A percentile compares a stretch with the other conserved stretches of the same genome.
These are phyloP conservation scores for Heritiera fomes DNA, from an alignment of 345 rosid genomes.

Conservation along the genomic window DNA sequence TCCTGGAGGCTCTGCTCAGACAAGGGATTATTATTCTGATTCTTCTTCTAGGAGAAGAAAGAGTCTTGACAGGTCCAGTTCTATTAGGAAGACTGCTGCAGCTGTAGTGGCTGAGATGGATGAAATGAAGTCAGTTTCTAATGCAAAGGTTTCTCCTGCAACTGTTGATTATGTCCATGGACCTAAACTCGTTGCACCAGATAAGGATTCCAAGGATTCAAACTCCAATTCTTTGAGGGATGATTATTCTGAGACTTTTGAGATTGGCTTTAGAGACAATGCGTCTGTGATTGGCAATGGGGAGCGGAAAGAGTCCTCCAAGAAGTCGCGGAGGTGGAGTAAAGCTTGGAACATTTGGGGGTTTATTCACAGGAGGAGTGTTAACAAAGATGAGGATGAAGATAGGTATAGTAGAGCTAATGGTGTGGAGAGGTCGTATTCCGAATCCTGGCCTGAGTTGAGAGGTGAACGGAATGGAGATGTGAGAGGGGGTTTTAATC, in stretches of 20 bases:
- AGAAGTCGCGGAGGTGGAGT: slow-evolving; percentile 80
- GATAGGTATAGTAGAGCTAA: slow-evolving; percentile 64
- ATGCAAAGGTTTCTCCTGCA: slow-evolving; percentile 75
- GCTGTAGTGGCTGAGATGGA: slow-evolving; percentile 82
- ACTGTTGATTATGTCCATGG: slow-evolving; percentile 47
- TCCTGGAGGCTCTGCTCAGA: slow-evolving; percentile 93
- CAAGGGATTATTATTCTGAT: slow-evolving; percentile 85
- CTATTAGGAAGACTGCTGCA: slow-evolving; percentile 75
- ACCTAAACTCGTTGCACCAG: slow-evolving; percentile 41
- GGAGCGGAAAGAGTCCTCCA: slow-evolving; percentile 48
- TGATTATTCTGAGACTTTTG: slow-evolving; percentile 74
- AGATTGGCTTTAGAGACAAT: slow-evolving; percentile 57
- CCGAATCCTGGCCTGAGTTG: slow-evolving; percentile 89
- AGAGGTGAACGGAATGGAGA: slow-evolving; percentile 67
- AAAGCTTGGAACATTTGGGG: slow-evolving; percentile 90
- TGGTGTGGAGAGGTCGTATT: slow-evolving; percentile 70
- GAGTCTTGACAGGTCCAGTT: slow-evolving; percentile 81
- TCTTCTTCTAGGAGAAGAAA: slow-evolving; percentile 69
- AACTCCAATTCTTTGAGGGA: slow-evolving; percentile 75
- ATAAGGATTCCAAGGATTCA: slow-evolving; percentile 54
- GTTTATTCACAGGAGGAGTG: slow-evolving; percentile 63
- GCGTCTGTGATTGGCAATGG: slow-evolving; percentile 54
- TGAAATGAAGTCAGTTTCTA: slow-evolving; percentile 64
- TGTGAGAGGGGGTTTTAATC: slow-evolving; percentile 55
- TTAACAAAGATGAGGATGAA: slow-evolving; percentile 68